phyloP scores from a whole-genome alignment of 257 asterid species.

The Pogostemon cablin region DNA sequence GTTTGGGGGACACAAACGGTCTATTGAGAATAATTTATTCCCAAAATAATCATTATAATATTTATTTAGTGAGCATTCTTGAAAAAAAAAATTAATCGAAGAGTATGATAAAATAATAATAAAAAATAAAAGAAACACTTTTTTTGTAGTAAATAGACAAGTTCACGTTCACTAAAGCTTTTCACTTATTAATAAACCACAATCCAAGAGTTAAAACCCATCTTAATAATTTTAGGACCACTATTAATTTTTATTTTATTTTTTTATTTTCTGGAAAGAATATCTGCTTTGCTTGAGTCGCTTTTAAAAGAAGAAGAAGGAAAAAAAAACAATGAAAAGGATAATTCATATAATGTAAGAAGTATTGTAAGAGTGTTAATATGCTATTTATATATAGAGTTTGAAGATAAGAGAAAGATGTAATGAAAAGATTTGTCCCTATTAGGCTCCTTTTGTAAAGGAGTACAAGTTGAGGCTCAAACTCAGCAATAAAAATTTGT shows the following conservation, averaged over 20 bases:
- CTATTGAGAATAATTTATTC: too few species aligned
- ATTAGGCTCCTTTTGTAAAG: constrained; percentile 21
- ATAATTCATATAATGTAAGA: background rate
- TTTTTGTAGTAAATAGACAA: too few species aligned
- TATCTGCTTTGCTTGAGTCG: background rate
- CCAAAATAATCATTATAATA: too few species aligned
- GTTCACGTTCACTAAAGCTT: background rate
- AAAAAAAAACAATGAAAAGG: background rate
- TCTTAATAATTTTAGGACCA: background rate
- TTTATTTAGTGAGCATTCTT: too few species aligned
- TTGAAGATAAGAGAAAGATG: constrained; percentile 31
- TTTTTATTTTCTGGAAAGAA: background rate
- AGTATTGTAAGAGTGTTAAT: background rate
- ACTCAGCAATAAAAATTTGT: constrained; percentile 20
- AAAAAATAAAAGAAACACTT: too few species aligned
- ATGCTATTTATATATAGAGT: background rate
- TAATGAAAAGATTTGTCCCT: constrained; percentile 31
- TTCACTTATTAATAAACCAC: background rate
- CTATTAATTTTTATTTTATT: background rate
- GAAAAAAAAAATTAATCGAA: too few species aligned
- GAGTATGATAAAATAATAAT: too few species aligned
- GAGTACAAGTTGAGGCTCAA: background rate
- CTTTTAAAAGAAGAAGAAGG: background rate
- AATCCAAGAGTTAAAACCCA: background rate
- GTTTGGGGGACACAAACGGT: too few species aligned